A percentile compares a stretch with the other conserved stretches of the same genome.
Conservation (phyloP, 495 filamentous ascomycete species). For the Cenococcum geophilum region DNA sequence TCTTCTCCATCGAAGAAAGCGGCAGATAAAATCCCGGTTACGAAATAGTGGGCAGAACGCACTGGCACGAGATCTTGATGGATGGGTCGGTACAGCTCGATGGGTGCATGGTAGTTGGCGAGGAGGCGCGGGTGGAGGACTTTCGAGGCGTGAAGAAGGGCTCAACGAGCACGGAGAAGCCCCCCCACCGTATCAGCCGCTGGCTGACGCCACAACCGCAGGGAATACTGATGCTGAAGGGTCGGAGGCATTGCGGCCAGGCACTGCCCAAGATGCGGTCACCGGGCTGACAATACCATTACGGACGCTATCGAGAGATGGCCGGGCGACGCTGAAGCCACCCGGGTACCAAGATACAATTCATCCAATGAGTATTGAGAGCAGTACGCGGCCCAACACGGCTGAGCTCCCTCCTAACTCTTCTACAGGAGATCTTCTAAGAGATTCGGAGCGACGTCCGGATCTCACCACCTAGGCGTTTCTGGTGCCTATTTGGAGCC, state of each 20-base stretch:
- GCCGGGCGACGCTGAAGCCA: conserved; percentile 29
- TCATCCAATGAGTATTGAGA: neutral
- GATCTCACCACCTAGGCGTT: neutral
- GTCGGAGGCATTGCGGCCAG: neutral
- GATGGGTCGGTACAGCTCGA: conserved; percentile 31
- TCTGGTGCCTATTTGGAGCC: too few species aligned
- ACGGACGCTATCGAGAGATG: conserved; percentile 33
- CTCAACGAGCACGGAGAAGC: conserved; percentile 42
- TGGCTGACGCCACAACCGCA: conserved; percentile 10
- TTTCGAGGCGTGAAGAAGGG: conserved; percentile 36
- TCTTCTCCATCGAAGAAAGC: conserved; percentile 31
- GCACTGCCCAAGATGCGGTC: neutral
- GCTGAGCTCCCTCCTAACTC: neutral
- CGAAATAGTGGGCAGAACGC: conserved; percentile 33
- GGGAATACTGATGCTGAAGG: conserved; percentile 16
- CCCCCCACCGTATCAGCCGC: conserved; percentile 39
- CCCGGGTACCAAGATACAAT: conserved; percentile 30
- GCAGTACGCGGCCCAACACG: neutral
- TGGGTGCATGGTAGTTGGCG: conserved; percentile 35
- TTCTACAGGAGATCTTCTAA: neutral
- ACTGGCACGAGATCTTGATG: conserved; percentile 36
- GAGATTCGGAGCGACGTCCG: neutral
- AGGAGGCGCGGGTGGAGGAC: conserved; percentile 13
- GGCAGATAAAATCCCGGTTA: conserved; percentile 23
- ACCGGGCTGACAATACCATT: conserved; percentile 31